Conservation (phyloP, 2,329 filamentous ascomycete genomes). For the Eurotiales sp. region DNA sequence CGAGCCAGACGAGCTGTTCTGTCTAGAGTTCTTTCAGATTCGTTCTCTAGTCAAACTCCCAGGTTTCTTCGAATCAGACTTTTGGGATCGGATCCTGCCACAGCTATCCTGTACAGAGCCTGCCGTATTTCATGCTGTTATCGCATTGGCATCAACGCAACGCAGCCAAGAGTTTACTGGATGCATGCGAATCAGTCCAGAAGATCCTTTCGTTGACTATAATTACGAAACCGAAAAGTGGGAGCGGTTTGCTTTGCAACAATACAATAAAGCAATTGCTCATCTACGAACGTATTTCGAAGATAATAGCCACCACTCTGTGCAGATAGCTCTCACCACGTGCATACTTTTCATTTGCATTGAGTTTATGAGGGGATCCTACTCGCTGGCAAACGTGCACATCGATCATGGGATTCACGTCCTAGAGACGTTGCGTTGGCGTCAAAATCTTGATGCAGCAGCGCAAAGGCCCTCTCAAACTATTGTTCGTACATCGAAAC, state of each 20-base stretch:
- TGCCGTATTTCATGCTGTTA: slow-evolving; percentile 4
- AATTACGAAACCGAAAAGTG: slow-evolving; percentile 5
- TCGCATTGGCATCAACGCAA: slow-evolving; percentile 11
- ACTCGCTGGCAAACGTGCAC: slow-evolving; percentile 10
- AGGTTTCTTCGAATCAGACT: slow-evolving; percentile 2
- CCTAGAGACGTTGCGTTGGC: not conserved
- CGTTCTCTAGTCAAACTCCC: slow-evolving; percentile 9
- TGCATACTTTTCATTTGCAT: slow-evolving; percentile 12
- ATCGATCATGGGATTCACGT: slow-evolving; percentile 13
- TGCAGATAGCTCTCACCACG: slow-evolving; percentile 9
- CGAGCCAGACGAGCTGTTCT: slow-evolving; percentile 1
- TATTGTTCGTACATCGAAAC: slow-evolving; percentile 4
- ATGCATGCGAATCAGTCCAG: slow-evolving; percentile 6
- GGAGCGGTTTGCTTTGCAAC: slow-evolving; percentile 11
- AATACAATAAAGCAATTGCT: slow-evolving; percentile 11
- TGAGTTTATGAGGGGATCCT: slow-evolving; percentile 12
- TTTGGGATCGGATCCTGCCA: slow-evolving; percentile 1
- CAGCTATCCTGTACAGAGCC: not conserved
- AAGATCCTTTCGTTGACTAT: slow-evolving; percentile 5
- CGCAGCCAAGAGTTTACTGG: slow-evolving; percentile 11
- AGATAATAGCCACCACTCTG: slow-evolving; percentile 8
- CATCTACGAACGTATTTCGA: slow-evolving; percentile 3
- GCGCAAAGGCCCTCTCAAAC: too few species aligned
- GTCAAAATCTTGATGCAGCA: not conserved
- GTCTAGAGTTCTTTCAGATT: slow-evolving; percentile 8